These are phyloP conservation scores for Phytophthora pistaciae DNA, from an alignment of 352 stramenopile species.

Conservation along the genomic window DNA sequence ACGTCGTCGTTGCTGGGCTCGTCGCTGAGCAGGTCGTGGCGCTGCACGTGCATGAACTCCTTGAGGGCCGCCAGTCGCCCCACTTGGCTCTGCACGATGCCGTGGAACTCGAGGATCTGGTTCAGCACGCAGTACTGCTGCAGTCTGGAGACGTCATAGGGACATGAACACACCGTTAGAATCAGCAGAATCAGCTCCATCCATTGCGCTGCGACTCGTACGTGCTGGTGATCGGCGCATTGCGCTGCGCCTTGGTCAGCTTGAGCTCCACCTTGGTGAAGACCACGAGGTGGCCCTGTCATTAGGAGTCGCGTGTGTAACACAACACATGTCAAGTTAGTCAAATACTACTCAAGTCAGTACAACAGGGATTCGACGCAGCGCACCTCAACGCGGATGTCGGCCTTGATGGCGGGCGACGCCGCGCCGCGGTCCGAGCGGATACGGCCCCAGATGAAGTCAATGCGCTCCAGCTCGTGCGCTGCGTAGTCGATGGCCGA, in stretches of 20 bases:
- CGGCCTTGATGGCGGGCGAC: constrained; percentile 65
- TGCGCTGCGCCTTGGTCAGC: constrained; percentile 64
- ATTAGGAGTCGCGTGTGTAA: constrained; percentile 22
- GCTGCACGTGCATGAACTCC: constrained; percentile 55
- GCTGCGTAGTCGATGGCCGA: constrained; percentile 56
- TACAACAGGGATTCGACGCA: background rate
- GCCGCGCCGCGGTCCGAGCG: constrained; percentile 59
- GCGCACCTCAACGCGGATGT: constrained; percentile 75
- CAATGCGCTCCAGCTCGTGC: constrained; percentile 80
- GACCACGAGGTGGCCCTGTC: constrained; percentile 79
- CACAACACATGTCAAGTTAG: constrained; percentile 11
- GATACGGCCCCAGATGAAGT: constrained; percentile 86
- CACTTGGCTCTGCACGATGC: constrained; percentile 69
- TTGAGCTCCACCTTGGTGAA: constrained; percentile 79
- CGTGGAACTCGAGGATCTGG: constrained; percentile 88
- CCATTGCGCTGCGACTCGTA: constrained; percentile 33
- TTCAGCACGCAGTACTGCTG: constrained; percentile 87
- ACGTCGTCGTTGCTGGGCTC: constrained; percentile 56
- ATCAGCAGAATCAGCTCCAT: constrained; percentile 4
- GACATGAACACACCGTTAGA: constrained; percentile 10
- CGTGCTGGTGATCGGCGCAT: constrained; percentile 55
- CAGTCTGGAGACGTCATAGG: constrained; percentile 42
- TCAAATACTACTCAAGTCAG: constrained; percentile 20
- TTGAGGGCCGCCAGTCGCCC: constrained; percentile 57
- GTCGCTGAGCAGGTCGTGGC: constrained; percentile 48